These are phyloP conservation scores for Pachyrhizus erosus DNA, from an alignment of 306 rosid species.

Conservation along the genomic window DNA sequence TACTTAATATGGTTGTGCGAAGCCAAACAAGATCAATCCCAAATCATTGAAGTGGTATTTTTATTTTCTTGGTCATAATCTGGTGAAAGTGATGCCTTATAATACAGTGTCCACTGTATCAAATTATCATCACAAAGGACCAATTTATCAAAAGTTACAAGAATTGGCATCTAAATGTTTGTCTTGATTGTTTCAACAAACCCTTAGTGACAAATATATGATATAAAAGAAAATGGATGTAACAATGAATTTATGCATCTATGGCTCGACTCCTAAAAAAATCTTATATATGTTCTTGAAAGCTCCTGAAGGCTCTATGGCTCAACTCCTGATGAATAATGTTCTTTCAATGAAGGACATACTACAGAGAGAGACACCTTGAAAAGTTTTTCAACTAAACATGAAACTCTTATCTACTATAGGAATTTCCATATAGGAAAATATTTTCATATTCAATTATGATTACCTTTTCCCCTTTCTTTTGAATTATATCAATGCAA, in stretches of 20 bases:
- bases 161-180: background rate
- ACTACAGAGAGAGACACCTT: background rate
- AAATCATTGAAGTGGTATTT: background rate
- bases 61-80: conserved; percentile 8
- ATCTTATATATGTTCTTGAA: background rate
- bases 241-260: conserved; percentile 1
- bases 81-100: background rate
- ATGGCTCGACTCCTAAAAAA: conserved; percentile 12
- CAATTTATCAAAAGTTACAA: conserved; percentile 2
- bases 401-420: background rate
- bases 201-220: background rate
- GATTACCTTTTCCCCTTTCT: conserved; percentile 1
- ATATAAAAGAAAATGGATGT: background rate
- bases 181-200: background rate
- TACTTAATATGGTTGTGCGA: conserved; percentile 2
- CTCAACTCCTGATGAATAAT: background rate
- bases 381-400: background rate
- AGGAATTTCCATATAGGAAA: background rate
- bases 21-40: background rate
- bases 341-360: background rate
- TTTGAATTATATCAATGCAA: conserved; percentile 20
- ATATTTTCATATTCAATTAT: background rate
- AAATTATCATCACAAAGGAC: background rate
- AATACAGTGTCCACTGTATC: background rate
- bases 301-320: background rate